Conservation (phyloP, 768 basidiomycete genomes). For the Astraeus odoratus region DNA sequence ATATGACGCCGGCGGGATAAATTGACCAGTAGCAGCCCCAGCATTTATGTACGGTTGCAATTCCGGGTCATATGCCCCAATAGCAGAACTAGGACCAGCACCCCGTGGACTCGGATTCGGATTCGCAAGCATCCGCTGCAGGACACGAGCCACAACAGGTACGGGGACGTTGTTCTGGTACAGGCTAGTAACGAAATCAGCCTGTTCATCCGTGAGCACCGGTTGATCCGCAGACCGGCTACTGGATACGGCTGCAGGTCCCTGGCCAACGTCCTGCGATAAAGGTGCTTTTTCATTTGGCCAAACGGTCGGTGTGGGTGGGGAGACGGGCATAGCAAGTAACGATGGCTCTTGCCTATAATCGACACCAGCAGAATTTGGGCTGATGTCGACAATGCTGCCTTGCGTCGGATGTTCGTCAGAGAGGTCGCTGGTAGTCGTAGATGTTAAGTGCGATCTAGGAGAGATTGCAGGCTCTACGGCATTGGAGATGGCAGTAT, state of each 20-base stretch:
- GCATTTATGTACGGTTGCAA: neutral
- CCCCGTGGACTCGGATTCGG: neutral
- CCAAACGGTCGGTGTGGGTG: neutral
- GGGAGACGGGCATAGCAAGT: neutral
- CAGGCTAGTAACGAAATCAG: slow-evolving; percentile 19
- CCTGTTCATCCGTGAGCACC: slow-evolving; percentile 17
- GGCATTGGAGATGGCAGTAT: neutral
- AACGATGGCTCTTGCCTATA: neutral
- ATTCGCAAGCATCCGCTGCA: slow-evolving; percentile 19
- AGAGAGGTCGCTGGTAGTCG: neutral
- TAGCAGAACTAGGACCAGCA: neutral
- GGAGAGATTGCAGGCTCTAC: neutral
- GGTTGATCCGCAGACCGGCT: neutral
- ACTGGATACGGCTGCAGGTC: neutral
- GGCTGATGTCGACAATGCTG: neutral
- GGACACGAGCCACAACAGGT: slow-evolving; percentile 18
- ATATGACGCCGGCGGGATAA: neutral
- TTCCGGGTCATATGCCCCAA: neutral
- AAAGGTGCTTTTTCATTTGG: slow-evolving; percentile 11
- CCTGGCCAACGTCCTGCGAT: neutral
- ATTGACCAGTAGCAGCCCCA: neutral
- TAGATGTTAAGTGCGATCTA: neutral
- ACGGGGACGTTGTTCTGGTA: slow-evolving; percentile 22
- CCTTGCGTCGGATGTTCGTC: neutral
- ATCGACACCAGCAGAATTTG: neutral